Base-by-base conservation (phyloP, 495 filamentous ascomycete species). In the Physcia stellaris region DNA sequence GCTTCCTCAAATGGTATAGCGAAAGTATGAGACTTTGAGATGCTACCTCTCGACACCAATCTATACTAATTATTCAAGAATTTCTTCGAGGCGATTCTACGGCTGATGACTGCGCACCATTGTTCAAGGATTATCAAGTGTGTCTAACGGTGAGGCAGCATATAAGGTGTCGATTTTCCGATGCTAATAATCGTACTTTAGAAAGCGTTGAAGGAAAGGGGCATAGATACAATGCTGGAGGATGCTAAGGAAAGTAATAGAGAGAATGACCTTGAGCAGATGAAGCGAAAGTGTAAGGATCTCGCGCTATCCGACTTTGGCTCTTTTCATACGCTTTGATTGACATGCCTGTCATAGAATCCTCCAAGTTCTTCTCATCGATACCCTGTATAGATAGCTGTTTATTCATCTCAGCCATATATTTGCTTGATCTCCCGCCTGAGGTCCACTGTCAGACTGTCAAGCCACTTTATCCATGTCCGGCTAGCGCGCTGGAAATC, bases 1-100 rank as follows among this genome's bases (percentile, higher is more conserved):
- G 86, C 59, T 94, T 94, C 49, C 59, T 94, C 29, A 92, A 88
- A 56, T 94, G 86, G 86, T 94, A 94, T 58, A 93, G 84, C 51
- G 86, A 94, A 57, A 93, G 86, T 88, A 65, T 35, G 79, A n/a
- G n/a, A n/a, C n/a, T n/a, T n/a, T n/a, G n/a, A n/a, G n/a, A n/a
- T n/a, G n/a, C n/a, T n/a, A n/a, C n/a, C n/a, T n/a, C n/a, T n/a
- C n/a, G n/a, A n/a, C n/a, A n/a, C n/a, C n/a, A 9, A 35, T 31
- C 49, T 16, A 32, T 37, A 47, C 11, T 40, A 18, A 18, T 11
- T n/a, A n/a, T n/a, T n/a, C n/a, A 41, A 93, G 86, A 90, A 62
- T 94, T 88, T 50, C 75, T 94, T 21, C 71, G 83, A 41, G 84
- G 84, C 18, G 77, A 77, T 40, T 78, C 80, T 5, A 72, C 73